Evolutionary conservation across 129 eudicot genomes (phyloP).

Genomic region (Chrysanthemum lavandulifolium): DNA sequence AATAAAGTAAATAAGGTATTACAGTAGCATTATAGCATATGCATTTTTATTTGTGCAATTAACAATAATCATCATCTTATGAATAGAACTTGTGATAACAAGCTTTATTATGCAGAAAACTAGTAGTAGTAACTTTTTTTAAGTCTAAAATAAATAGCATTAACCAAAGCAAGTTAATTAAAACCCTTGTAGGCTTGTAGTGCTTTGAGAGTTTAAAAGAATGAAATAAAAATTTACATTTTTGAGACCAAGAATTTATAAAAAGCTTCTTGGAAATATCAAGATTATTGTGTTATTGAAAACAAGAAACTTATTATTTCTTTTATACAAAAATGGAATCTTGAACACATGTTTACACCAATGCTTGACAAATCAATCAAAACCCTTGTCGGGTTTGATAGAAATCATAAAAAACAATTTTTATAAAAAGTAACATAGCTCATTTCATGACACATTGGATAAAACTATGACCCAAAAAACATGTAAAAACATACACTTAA

Average conservation of each 20-base stretch:
- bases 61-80: too few relatives aligned
- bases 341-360: constrained; percentile 27
- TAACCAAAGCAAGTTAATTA: too few relatives aligned
- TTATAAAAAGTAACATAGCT: constrained; percentile 14
- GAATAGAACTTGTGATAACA: too few relatives aligned
- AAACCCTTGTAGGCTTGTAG: too few relatives aligned
- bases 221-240: too few relatives aligned
- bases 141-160: too few relatives aligned
- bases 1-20: too few relatives aligned
- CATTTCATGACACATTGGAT: constrained; percentile 16
- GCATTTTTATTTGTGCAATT: too few relatives aligned
- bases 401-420: not conserved
- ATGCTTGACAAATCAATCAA: constrained; percentile 34
- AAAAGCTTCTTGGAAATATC: constrained; percentile 27
- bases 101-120: too few relatives aligned
- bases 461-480: constrained; percentile 18
- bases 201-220: too few relatives aligned
- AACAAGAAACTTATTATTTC: constrained; percentile 15
- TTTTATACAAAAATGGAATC: constrained; percentile 17
- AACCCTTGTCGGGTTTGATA: constrained; percentile 19
- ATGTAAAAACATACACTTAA: constrained; percentile 32
- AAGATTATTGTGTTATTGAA: constrained; percentile 18
- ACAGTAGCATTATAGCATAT: too few relatives aligned
- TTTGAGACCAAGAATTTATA: not conserved
- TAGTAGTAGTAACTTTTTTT: too few relatives aligned